Base-by-base conservation (phyloP, 2,329 filamentous ascomycete species). In the Penicillium hesseltinei region DNA sequence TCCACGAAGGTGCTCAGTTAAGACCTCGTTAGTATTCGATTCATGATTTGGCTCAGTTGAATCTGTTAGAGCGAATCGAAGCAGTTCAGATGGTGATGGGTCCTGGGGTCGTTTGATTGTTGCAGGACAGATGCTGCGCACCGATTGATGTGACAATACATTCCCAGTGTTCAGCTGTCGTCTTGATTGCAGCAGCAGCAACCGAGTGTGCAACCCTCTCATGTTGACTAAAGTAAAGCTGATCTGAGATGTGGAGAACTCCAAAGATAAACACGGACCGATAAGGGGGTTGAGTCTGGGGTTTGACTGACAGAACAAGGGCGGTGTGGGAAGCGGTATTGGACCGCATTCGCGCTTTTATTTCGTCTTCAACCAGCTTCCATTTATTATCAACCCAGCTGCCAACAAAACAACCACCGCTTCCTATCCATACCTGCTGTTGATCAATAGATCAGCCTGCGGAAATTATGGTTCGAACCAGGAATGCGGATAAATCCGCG, bases 51-150 rank as follows among this genome's bases (percentile, higher is more conserved):
- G 31, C 43, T 57, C 45, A 31, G 60, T 62, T 23, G 59, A 67
- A 29, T 66, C 66, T 9, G 60, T 72, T 36, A 76, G 46, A 13
- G 67, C 62, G 60, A 70, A 75, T 52, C 71, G 70, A 39, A 75
- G 60, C 46, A 74, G 46, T 51, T 74, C 65, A 21, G 71, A 68
- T 23, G 68, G 62, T 39, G 39, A 67, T 61, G 53, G 69, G 36
- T 59, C 58, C 25, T 27, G 53, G 21, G 39, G 25, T 35, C 27
- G 53, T 44, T 54, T 49, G 31, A 29, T 25, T 29, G 33, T n/a
- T 29, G 33, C 8, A 31, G 19, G 38, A 39, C 51, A 44, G 23
- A 56, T 9, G 13, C 9, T 39, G 47, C 29, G 46, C 38, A 40
- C 27, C 31, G 17, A 40, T 25, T 15, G 29, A 8, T 5, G 43